Evolutionary conservation across 305 asterid genomes (phyloP).

Genomic region (Solanum aculeatissimum): DNA sequence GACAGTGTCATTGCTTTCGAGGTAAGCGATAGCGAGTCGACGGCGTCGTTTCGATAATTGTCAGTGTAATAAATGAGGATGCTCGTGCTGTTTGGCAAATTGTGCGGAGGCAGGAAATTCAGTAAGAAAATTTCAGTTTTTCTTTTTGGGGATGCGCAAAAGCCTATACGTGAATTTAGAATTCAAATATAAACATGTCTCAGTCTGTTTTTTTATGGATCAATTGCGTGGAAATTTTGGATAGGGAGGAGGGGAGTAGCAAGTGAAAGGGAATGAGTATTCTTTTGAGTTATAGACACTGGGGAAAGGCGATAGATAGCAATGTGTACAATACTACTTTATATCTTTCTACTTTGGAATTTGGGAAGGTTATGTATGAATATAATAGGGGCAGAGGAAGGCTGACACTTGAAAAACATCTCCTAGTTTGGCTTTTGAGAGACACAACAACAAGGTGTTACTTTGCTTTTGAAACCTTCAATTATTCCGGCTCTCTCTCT

Average conservation of each 20-base stretch:
- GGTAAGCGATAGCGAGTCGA: slow-evolving; percentile 16
- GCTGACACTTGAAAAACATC: slow-evolving; percentile 23
- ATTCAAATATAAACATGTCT: background rate
- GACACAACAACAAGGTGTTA: slow-evolving; percentile 41
- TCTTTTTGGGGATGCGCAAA: background rate
- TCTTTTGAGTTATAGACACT: slow-evolving; percentile 8
- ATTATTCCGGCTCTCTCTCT: background rate
- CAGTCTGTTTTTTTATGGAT: background rate
- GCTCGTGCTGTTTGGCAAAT: background rate
- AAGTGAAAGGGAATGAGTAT: background rate
- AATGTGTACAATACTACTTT: background rate
- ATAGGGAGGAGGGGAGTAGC: background rate
- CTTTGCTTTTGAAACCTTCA: slow-evolving; percentile 4
- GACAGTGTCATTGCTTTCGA: slow-evolving; percentile 18
- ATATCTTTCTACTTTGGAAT: slow-evolving; percentile 15
- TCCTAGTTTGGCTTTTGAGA: slow-evolving; percentile 35
- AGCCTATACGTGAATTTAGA: background rate
- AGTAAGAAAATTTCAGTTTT: background rate
- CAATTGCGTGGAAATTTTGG: background rate
- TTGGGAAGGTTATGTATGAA: slow-evolving; percentile 4
- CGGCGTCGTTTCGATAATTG: slow-evolving; percentile 23
- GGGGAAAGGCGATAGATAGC: slow-evolving; percentile 1
- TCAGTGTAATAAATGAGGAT: background rate
- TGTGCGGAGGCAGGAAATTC: background rate
- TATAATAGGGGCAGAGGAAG: background rate